Conservation (phyloP, 805 yeast genomes). For the Lipomyces yamadae region DNA sequence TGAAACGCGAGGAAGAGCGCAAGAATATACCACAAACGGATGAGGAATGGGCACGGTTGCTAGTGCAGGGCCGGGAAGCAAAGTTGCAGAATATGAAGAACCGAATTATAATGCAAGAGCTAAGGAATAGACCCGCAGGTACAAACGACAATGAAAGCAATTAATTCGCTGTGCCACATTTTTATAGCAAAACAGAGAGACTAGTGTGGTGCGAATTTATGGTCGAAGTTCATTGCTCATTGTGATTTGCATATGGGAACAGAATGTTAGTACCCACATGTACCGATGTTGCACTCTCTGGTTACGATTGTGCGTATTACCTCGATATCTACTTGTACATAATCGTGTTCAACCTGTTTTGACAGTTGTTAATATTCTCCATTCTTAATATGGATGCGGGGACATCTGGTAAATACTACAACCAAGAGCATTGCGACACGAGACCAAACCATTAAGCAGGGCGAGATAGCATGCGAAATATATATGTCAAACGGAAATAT, state of each 20-base stretch:
- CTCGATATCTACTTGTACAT: not conserved
- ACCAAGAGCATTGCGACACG: not conserved
- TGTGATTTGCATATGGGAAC: not conserved
- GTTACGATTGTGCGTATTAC: not conserved
- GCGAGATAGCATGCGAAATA: not conserved
- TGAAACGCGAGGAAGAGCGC: slow-evolving; percentile 5
- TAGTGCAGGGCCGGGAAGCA: slow-evolving; percentile 1
- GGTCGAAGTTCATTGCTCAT: no score
- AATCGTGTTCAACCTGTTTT: not conserved
- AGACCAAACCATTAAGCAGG: not conserved
- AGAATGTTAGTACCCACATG: not conserved
- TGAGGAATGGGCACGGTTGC: slow-evolving; percentile 18
- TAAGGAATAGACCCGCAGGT: slow-evolving; percentile 1
- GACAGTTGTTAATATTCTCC: not conserved
- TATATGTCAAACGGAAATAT: not conserved
- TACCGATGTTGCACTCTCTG: not conserved
- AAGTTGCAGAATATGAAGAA: slow-evolving; percentile 7
- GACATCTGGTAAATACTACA: not conserved
- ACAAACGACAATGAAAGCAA: not conserved
- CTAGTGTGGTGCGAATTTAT: no score
- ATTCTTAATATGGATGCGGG: not conserved
- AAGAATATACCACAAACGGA: slow-evolving; percentile 8
- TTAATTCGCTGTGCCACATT: not conserved
- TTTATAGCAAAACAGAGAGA: not conserved
- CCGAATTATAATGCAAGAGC: not conserved